These are phyloP conservation scores for Penicillium rolfsii DNA, from an alignment of 2,329 filamentous ascomycete species.

Conservation along the genomic window DNA sequence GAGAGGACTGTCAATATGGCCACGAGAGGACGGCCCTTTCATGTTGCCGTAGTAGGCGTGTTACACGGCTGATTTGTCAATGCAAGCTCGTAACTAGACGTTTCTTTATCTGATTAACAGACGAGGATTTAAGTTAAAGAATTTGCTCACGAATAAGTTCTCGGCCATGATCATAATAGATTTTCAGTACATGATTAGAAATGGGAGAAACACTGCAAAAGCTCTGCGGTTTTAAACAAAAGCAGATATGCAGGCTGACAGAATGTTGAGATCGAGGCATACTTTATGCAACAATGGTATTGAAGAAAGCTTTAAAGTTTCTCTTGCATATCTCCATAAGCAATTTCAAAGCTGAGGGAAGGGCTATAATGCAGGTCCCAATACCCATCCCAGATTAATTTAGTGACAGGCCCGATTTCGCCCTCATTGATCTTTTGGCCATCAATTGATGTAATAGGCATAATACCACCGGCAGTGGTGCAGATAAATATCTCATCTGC, in stretches of 20 bases:
- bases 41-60: neutral
- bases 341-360: slow-evolving; percentile 37
- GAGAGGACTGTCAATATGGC: neutral
- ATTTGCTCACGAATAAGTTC: neutral
- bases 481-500: slow-evolving; percentile 58
- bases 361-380: slow-evolving; percentile 54
- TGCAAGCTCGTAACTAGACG: neutral
- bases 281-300: neutral
- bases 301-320: neutral
- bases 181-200: neutral
- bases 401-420: slow-evolving; percentile 52
- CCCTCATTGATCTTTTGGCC: slow-evolving; percentile 48
- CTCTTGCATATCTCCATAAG: neutral
- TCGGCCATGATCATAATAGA: neutral
- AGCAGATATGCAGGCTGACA: neutral
- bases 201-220: neutral
- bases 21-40: neutral
- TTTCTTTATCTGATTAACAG: neutral
- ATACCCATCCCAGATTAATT: slow-evolving; percentile 56
- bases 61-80: neutral
- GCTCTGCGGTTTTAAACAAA: neutral
- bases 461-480: slow-evolving; percentile 58
- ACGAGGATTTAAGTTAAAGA: neutral
- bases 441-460: slow-evolving; percentile 56
- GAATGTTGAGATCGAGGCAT: neutral